Conservation (phyloP, 768 basidiomycete species). For the Lactarius evosmus region DNA sequence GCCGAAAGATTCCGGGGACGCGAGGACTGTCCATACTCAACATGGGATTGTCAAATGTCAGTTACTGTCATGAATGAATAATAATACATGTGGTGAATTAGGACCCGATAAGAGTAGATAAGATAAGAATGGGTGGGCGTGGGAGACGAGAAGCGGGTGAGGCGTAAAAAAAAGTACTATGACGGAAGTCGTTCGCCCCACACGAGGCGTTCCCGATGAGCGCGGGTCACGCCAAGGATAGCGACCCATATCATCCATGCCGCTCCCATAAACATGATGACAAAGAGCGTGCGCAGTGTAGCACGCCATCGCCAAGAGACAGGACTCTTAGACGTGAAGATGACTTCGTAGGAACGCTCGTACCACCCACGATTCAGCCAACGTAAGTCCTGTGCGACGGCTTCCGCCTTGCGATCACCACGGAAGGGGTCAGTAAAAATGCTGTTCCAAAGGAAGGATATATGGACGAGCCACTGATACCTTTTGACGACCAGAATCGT, state of each 20-base stretch:
- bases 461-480: conserved; percentile 36
- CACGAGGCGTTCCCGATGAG: conserved; percentile 69
- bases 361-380: conserved; percentile 81
- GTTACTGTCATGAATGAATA: not conserved
- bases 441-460: not conserved
- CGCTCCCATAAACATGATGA: conserved; percentile 52
- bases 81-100: conserved; percentile 15
- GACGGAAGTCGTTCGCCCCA: conserved; percentile 81
- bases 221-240: conserved; percentile 63
- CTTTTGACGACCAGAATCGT: conserved; percentile 69
- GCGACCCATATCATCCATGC: conserved; percentile 58
- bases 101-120: not conserved
- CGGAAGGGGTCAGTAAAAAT: conserved; percentile 7
- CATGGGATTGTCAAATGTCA: not conserved
- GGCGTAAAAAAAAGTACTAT: conserved; percentile 33
- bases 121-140: not conserved
- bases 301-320: conserved; percentile 71
- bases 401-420: conserved; percentile 48
- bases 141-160: not conserved
- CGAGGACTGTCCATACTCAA: not conserved
- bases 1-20: not conserved
- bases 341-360: conserved; percentile 68
- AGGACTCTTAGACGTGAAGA: conserved; percentile 69
- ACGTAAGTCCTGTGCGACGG: conserved; percentile 58
- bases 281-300: conserved; percentile 46